Evolutionary conservation across 2,329 filamentous ascomycete species (phyloP).

Genomic region (Cladosporium sp.): DNA sequence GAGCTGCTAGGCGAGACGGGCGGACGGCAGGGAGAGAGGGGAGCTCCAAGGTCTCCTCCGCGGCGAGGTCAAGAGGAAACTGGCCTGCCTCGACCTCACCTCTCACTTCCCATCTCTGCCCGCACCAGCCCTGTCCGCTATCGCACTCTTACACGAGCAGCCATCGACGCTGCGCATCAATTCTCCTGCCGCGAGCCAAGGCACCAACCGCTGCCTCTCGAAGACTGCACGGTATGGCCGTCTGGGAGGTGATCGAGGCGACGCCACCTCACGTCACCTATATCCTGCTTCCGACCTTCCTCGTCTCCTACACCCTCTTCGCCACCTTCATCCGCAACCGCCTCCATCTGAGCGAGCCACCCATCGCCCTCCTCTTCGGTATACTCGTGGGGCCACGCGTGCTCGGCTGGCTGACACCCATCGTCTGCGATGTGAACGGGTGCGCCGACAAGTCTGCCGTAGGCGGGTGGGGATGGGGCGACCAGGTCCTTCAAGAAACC

Average conservation of each 20-base stretch:
- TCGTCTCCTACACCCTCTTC: conserved; percentile 43
- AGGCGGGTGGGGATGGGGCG: conserved; percentile 38
- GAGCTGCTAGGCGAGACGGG: too few species aligned
- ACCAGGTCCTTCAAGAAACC: conserved; percentile 35
- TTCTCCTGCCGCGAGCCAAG: too few species aligned
- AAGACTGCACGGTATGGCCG: background rate
- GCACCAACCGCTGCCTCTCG: too few species aligned
- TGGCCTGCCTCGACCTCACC: too few species aligned
- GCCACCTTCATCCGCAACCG: conserved; percentile 42
- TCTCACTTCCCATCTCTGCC: too few species aligned
- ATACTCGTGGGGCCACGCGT: conserved; percentile 40
- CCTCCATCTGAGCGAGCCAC: conserved; percentile 44
- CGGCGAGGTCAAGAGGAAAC: too few species aligned
- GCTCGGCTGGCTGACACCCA: conserved; percentile 36
- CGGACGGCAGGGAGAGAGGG: too few species aligned
- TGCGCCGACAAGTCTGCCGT: conserved; percentile 16
- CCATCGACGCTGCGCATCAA: too few species aligned
- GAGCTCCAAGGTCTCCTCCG: too few species aligned
- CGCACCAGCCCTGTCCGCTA: too few species aligned
- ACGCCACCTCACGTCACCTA: conserved; percentile 43
- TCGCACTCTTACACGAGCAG: too few species aligned
- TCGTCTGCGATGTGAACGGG: conserved; percentile 29
- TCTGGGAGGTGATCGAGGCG: conserved; percentile 41
- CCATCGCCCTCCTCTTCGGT: conserved; percentile 41
- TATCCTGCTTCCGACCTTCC: conserved; percentile 38